Evolutionary conservation across 805 yeast species (phyloP), one percentile per base, ranked within the genome.

Genomic region (Yarrowia sp.): DNA sequence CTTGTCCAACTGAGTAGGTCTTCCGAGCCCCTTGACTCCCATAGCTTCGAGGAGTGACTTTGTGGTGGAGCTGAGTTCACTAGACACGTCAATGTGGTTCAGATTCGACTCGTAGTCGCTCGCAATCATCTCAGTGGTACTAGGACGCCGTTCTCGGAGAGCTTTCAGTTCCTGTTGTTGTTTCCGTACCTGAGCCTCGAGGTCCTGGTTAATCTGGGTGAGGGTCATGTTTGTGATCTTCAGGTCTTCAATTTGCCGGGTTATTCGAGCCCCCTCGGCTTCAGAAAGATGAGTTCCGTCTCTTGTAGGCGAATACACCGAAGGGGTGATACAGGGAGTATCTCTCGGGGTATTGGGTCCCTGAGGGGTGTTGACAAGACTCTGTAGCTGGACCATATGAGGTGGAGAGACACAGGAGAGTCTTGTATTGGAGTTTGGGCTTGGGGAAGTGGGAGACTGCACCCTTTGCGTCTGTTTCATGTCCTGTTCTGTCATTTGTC

Each of bases 211-310:
- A 19, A 59, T 59, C 35, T 43, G 52, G 7, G 65, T 45, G 38
- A 59, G 65, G 7, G 65, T 59, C 65, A 59, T 59, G 52, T 59
- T 59, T 12, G 65, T 59, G 16, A 59, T 59, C 19, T 59, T 59
- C 19, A 59, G 52, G 42, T 59, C 65, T 35, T 59, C 65, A 9
- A 59, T 59, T 12, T 59, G 65, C 14, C 65, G 52, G 32, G 65
- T 59, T 5, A 59, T 59, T 35, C 65, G 32, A 11, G 65, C 65
- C 9, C 65, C 65, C 12, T 59, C 65, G 32, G 65, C 65, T 15
- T 59, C 65, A 4, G 65, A 45, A 1, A 59, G 65, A 4, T 43
- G 65, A 3, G 65, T 4, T n/a, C 38, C 38, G 9, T 56, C 65
- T 12, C 52, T 22, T 1, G 65, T 43, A 2, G 65, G 65, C 1